Base-by-base conservation (phyloP, 495 filamentous ascomycete species). In the Terfezia claveryi region DNA sequence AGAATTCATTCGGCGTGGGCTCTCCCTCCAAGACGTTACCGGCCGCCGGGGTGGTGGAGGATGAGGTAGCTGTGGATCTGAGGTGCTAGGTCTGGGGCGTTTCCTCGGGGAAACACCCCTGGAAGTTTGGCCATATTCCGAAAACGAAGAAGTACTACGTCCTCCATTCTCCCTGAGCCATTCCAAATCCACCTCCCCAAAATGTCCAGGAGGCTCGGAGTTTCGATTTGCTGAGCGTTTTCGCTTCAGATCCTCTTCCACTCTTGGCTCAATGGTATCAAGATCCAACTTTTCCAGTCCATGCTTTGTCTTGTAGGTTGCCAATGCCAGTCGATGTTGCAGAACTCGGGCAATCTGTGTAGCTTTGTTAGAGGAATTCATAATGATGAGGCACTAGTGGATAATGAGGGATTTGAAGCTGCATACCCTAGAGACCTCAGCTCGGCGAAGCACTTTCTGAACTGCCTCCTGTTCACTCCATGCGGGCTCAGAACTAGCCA, bases 241-340 rank as follows among this genome's bases (percentile, higher is more conserved):
- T 56, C 77, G 76, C 63, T 78, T 77, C 54, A 85, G 69, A 61
- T 84, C 77, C 58, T 80, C 74, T 61, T 93, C 84, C 56, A 87
- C 65, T 61, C 73, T 80, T 57, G 78, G 78, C 67, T 84, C 85
- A 64, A 89, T 81, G 23, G 67, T 76, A 60, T 82, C 81, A 53
- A 88, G 74, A 41, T 80, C 78, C 54, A 87, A 74, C 67, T 84
- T 76, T 66, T 87, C 79, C 76, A 81, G 82, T 58, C 89, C 89
- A 68, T 94, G 80, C 68, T 89, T 84, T 54, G 88, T 85, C 71
- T 95, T 99, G 77, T 94, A 87, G 71, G 85, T 88, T 66, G 91
- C 91, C 53, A 96, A 76, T 60, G 92, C 89, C 37, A 99, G 75
- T 49, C 89, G 86, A 71, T 92, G 83, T 68, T 94, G 85, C 37